Conservation (phyloP, 352 stramenopile species). For the Phytophthora parvispora region DNA sequence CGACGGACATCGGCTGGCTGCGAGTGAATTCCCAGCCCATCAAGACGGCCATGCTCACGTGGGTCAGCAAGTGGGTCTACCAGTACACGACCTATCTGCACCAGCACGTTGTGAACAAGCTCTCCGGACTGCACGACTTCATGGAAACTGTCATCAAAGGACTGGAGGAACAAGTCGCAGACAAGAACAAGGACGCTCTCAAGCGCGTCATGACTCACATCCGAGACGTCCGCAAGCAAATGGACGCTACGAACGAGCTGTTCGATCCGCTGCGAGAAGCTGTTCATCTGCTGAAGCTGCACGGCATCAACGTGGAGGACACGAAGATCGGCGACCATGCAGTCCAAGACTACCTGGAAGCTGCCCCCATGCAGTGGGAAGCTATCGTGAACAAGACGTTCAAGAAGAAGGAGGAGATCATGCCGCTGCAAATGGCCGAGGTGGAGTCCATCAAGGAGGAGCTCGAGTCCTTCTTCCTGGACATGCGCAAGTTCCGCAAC, state of each 20-base stretch:
- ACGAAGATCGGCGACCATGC: slow-evolving; percentile 86
- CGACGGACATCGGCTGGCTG: slow-evolving; percentile 97
- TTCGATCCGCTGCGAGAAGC: slow-evolving; percentile 96
- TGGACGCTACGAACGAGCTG: slow-evolving; percentile 94
- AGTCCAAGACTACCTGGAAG: slow-evolving; percentile 95
- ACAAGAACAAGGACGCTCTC: slow-evolving; percentile 96
- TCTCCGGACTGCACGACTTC: slow-evolving; percentile 92
- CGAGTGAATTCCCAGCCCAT: slow-evolving; percentile 98
- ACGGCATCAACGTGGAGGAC: slow-evolving; percentile 94
- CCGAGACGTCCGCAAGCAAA: slow-evolving; percentile 95
- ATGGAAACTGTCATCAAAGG: slow-evolving; percentile 94
- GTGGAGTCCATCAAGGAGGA: slow-evolving; percentile 96
- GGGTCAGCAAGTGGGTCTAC: slow-evolving; percentile 98
- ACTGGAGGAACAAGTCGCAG: slow-evolving; percentile 91
- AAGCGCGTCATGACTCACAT: slow-evolving; percentile 98
- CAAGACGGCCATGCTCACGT: slow-evolving; percentile 97
- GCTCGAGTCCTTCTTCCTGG: slow-evolving; percentile 95
- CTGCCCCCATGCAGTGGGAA: slow-evolving; percentile 97
- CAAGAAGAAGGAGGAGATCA: slow-evolving; percentile 99
- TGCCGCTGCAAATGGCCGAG: slow-evolving; percentile 97
- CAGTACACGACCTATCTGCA: slow-evolving; percentile 97
- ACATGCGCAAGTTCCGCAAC: slow-evolving; percentile 96
- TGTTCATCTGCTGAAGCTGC: slow-evolving; percentile 95
- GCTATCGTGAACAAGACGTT: slow-evolving; percentile 99
- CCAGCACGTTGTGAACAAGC: slow-evolving; percentile 92